Base-by-base conservation (phyloP, 805 yeast genomes). In the Schwanniomyces sp. region DNA sequence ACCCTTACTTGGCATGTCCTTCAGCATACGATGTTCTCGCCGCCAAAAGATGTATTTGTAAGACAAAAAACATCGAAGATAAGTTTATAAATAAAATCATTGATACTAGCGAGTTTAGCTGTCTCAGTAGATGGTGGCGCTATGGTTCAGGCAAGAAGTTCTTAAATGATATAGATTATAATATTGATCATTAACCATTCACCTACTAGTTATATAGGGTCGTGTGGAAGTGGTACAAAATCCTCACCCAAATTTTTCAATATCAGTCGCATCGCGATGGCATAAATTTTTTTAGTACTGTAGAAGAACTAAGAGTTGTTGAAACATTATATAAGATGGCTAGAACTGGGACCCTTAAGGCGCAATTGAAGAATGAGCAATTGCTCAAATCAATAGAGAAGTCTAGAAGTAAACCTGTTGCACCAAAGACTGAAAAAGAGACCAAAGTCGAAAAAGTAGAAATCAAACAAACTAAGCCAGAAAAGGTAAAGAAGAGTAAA, bases 41-140 rank as follows among this genome's bases (percentile, higher is more conserved):
- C 12, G 56, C 66, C 16, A 72, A 73, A 48, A 56, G 76, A 46
- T 74, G 78, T 47, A 57, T 70, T 10, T 73, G 78, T 51, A 57
- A 56, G 37, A 56, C 63, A 4, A 39, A 42, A 10, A 55, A 52
- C 2, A 26, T 41, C 3, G 62, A 57, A 24, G 54, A 53, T 7
- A 51, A 55, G 8, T 37, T 49, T 1, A 34, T 55, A 2, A 53
- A 54, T 25, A 49, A 67, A 17, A 68, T 74, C 40, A 69, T 79
- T 50, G 73, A 74, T 45, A 64, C 74, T n/a, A 60, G 74, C 50
- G 62, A 79, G 4, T 80, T 77, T 52, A 85, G 91, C 56, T 87
- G 95, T 65, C 62, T 87, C 40, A 72, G 80, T 28, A 74, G 83
- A 50, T 87, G 91, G 91, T 87, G 95, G 95, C 81, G 81, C 55